phyloP scores from a whole-genome alignment of 768 basidiomycete genomes.

The Phylloporus rhodoxanthus region DNA sequence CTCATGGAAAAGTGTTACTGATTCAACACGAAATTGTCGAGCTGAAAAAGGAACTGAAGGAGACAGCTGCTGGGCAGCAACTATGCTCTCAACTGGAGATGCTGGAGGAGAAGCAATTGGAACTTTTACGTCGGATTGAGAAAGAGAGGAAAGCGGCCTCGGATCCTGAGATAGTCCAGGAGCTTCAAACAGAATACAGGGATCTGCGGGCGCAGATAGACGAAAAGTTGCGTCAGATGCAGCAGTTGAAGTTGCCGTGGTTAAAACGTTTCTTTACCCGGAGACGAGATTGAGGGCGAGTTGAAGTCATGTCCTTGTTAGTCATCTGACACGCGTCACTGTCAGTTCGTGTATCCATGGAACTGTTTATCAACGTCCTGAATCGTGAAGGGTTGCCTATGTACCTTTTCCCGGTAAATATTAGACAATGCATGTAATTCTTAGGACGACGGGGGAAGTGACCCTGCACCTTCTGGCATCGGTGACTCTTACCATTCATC shows the following conservation, averaged over 20 bases:
- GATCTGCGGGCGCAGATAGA: constrained; percentile 2
- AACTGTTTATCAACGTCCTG: neutral
- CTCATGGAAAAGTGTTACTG: neutral
- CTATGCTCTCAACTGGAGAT: constrained; percentile 6
- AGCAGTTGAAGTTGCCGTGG: constrained; percentile 7
- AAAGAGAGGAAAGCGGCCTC: constrained; percentile 4
- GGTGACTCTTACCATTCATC: no score
- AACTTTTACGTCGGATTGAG: constrained; percentile 4
- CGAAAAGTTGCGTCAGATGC: constrained; percentile 7
- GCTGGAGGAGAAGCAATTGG: constrained; percentile 8
- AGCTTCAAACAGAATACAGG: constrained; percentile 9
- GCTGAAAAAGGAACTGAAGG: constrained; percentile 3
- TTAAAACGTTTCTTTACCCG: constrained; percentile 1
- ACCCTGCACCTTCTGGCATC: neutral
- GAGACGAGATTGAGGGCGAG: neutral
- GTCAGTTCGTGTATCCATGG: neutral
- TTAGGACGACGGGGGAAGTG: no score
- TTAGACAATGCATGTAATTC: neutral
- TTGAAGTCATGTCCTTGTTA: neutral
- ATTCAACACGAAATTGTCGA: constrained; percentile 9
- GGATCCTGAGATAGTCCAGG: neutral
- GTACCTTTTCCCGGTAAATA: neutral
- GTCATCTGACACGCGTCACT: neutral
- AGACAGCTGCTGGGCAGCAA: constrained; percentile 8
- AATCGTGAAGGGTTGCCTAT: neutral